Evolutionary conservation across 164 flowering plant genomes (phyloP), one percentile per base, ranked within the genome.

Genomic region (Berberis vulgaris): DNA sequence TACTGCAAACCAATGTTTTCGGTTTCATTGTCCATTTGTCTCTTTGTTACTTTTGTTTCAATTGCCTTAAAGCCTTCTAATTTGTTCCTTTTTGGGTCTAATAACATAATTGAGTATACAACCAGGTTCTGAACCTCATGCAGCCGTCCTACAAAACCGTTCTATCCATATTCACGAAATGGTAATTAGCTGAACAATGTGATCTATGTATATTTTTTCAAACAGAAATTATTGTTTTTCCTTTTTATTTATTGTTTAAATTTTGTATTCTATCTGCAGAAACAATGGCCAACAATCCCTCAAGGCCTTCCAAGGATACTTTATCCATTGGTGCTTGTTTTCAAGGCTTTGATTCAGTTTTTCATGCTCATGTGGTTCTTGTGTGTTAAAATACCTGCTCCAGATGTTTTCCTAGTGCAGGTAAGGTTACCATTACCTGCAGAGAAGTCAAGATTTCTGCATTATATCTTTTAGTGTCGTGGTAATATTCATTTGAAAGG

Each of bases 331-430:
- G 58, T 81, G 69, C 93, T 94, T 68, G 65, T 92, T 65, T 52
- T 89, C 11, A 94, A 94, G 88, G 83, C 96, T 13, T 45, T 91
- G 50, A 40, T 81, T 70, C 99, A 94, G 76, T 86, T 94, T 71
- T 12, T 84, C 10, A 69, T 76, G 80, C 96, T 94, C 61, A 83
- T 93, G 59, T 93, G 97, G 98, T 80, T 77, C 76, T 87, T 93
- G 4, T 84, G 87, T 71, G 60, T 81, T 6, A 87, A 73, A 74
- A 85, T 91, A 72, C 86, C 95, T 61, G 59, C 88, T 66, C 97
- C 98, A 26, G 96, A 87, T 80, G 78, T 84, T 66, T 88, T 84
- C 71, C 65, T 91, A 38, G 98, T 94, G 65, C 98, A 94, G 95
- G 98, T 93, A 66, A 73, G 83, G 38, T 52, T 41, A 39, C n/a